Evolutionary conservation across 2,329 filamentous ascomycete species (phyloP).

Genomic region (Remersonia thermophila): DNA sequence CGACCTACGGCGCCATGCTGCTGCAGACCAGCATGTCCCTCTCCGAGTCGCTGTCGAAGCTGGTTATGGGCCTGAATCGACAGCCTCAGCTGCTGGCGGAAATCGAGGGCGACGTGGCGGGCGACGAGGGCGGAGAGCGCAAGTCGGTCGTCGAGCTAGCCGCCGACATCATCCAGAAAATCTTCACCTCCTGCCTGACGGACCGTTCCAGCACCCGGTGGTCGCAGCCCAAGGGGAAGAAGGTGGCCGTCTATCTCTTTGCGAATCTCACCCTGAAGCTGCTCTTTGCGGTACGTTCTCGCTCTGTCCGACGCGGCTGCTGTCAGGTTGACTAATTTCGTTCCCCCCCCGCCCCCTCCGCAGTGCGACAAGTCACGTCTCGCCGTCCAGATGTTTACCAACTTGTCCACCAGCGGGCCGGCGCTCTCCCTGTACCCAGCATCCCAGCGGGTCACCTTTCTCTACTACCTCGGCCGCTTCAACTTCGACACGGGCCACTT

Average conservation of each 20-base stretch:
- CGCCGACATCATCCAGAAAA: slow-evolving; percentile 78
- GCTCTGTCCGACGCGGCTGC: neutral
- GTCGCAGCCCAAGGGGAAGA: slow-evolving; percentile 68
- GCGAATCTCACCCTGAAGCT: slow-evolving; percentile 84
- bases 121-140: slow-evolving; percentile 51
- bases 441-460: slow-evolving; percentile 76
- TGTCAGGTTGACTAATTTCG: neutral
- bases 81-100: slow-evolving; percentile 63
- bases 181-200: slow-evolving; percentile 80
- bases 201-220: slow-evolving; percentile 59
- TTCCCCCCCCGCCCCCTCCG: too few species aligned
- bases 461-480: slow-evolving; percentile 89
- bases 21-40: slow-evolving; percentile 74
- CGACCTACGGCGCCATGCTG: slow-evolving; percentile 67
- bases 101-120: slow-evolving; percentile 36
- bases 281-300: slow-evolving; percentile 59
- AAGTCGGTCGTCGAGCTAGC: slow-evolving; percentile 76
- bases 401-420: slow-evolving; percentile 73
- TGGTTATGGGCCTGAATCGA: slow-evolving; percentile 75
- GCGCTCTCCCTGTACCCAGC: slow-evolving; percentile 73
- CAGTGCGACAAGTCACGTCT: slow-evolving; percentile 71
- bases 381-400: slow-evolving; percentile 78
- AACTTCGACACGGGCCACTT: slow-evolving; percentile 79
- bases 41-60: slow-evolving; percentile 64
- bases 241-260: slow-evolving; percentile 79